Conservation (phyloP, 2,329 filamentous ascomycete species). For the Helotiales sp. region DNA sequence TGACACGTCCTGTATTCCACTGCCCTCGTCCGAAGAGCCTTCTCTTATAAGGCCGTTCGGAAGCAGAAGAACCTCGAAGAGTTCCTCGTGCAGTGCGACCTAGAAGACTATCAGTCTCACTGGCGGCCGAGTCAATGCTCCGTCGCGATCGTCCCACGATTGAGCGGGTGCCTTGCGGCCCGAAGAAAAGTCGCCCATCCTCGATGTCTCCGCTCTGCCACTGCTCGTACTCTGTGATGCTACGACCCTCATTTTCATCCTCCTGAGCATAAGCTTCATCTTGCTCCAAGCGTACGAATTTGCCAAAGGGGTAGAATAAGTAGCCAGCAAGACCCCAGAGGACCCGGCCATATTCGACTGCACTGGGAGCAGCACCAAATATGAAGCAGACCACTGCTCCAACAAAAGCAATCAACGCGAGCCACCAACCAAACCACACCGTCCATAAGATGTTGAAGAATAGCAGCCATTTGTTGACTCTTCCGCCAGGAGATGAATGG, state of each 20-base stretch:
- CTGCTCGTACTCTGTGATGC: slow-evolving; percentile 97
- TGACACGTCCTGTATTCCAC: slow-evolving; percentile 91
- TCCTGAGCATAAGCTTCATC: slow-evolving; percentile 94
- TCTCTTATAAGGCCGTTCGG: slow-evolving; percentile 61
- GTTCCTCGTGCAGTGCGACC: slow-evolving; percentile 60
- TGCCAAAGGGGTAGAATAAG: slow-evolving; percentile 93
- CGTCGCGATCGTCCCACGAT: slow-evolving; percentile 83
- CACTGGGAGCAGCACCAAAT: slow-evolving; percentile 77
- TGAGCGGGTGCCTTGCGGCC: slow-evolving; percentile 71
- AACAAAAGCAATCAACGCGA: slow-evolving; percentile 71
- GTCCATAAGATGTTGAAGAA: slow-evolving; percentile 93
- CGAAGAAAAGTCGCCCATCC: slow-evolving; percentile 94
- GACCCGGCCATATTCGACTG: slow-evolving; percentile 80
- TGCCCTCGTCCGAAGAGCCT: slow-evolving; percentile 91
- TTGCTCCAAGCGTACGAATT: slow-evolving; percentile 89
- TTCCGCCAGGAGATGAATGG: slow-evolving; percentile 87
- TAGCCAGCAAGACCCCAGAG: slow-evolving; percentile 84
- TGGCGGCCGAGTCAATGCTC: slow-evolving; percentile 80
- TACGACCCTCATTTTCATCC: slow-evolving; percentile 91
- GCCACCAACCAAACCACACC: slow-evolving; percentile 93
- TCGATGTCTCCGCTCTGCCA: slow-evolving; percentile 98
- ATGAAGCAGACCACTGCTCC: slow-evolving; percentile 78
- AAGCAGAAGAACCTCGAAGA: slow-evolving; percentile 41
- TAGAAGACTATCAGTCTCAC: slow-evolving; percentile 88
- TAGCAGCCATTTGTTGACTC: slow-evolving; percentile 80